Conservation (phyloP, 1,139 yeast species). For the Hemisphaericaspora xylofermentans region DNA sequence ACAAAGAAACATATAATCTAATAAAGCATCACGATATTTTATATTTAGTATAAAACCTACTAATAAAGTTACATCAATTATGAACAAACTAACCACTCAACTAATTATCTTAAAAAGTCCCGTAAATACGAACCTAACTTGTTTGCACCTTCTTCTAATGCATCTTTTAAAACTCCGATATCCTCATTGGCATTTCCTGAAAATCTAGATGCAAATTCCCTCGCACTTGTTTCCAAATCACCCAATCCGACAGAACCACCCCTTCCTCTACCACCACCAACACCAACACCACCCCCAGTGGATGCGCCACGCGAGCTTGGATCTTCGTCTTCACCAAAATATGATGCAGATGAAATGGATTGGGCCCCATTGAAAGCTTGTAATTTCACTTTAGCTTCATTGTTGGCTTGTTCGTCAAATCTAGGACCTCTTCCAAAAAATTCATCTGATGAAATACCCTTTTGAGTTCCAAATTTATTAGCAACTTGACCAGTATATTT, state of each 20-base stretch:
- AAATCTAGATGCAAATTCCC: constrained; percentile 68
- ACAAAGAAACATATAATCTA: no score
- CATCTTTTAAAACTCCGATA: constrained; percentile 82
- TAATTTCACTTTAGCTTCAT: constrained; percentile 76
- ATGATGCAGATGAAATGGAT: constrained; percentile 86
- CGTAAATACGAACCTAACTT: constrained; percentile 81
- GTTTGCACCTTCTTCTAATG: constrained; percentile 92
- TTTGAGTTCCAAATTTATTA: constrained; percentile 81
- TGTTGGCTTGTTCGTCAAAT: constrained; percentile 74
- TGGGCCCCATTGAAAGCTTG: constrained; percentile 84
- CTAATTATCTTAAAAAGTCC: constrained; percentile 62
- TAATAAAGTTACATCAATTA: not conserved
- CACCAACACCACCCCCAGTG: constrained; percentile 28
- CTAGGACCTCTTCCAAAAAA: constrained; percentile 83
- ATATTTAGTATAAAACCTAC: not conserved
- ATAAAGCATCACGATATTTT: not conserved
- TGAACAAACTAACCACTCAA: not conserved
- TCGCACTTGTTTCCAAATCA: constrained; percentile 55
- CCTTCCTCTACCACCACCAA: constrained; percentile 24
- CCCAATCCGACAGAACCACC: constrained; percentile 27
- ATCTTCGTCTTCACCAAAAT: constrained; percentile 83
- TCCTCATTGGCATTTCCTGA: constrained; percentile 83
- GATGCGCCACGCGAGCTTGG: constrained; percentile 24
- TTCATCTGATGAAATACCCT: constrained; percentile 94
- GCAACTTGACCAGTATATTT: constrained; percentile 70